phyloP scores from a whole-genome alignment of 2,329 filamentous ascomycete species.

The Aspergillus sp. region DNA sequence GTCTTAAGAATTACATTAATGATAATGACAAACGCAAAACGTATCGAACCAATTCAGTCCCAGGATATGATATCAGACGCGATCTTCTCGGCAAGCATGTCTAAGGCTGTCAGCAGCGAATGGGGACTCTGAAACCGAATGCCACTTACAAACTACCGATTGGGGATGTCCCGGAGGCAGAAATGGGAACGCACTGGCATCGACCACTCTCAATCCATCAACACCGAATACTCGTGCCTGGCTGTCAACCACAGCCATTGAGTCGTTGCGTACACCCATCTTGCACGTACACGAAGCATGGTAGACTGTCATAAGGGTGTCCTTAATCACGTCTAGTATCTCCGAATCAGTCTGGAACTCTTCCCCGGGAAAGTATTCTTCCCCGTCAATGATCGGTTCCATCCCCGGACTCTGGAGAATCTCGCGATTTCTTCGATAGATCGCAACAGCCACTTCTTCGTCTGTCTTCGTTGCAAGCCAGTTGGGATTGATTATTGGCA shows the following conservation, averaged over 20 bases:
- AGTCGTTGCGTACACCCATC: constrained; percentile 32
- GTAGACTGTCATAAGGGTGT: constrained; percentile 34
- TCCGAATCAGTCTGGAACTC: constrained; percentile 45
- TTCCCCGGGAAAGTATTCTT: constrained; percentile 42
- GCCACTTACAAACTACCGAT: constrained; percentile 40
- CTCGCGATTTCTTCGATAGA: constrained; percentile 47
- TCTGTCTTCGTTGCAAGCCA: constrained; percentile 50
- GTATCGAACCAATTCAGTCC: neutral
- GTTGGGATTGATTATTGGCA: constrained; percentile 50
- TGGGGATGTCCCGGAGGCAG: constrained; percentile 47
- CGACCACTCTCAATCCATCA: constrained; percentile 37
- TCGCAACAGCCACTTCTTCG: constrained; percentile 46
- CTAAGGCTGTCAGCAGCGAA: constrained; percentile 18
- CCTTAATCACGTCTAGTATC: constrained; percentile 41
- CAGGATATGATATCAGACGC: constrained; percentile 30
- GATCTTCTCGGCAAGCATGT: constrained; percentile 49
- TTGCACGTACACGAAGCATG: constrained; percentile 36
- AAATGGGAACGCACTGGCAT: constrained; percentile 41
- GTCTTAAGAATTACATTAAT: neutral
- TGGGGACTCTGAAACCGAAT: neutral
- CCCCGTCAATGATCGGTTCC: constrained; percentile 32
- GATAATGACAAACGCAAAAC: neutral
- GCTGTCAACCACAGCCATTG: constrained; percentile 36
- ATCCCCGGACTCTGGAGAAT: constrained; percentile 34
- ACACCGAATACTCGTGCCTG: constrained; percentile 36